Evolutionary conservation across 1,284 basidiomycete genomes (phyloP), one percentile per base, ranked within the genome.

Genomic region (Ceratobasidium sp.): DNA sequence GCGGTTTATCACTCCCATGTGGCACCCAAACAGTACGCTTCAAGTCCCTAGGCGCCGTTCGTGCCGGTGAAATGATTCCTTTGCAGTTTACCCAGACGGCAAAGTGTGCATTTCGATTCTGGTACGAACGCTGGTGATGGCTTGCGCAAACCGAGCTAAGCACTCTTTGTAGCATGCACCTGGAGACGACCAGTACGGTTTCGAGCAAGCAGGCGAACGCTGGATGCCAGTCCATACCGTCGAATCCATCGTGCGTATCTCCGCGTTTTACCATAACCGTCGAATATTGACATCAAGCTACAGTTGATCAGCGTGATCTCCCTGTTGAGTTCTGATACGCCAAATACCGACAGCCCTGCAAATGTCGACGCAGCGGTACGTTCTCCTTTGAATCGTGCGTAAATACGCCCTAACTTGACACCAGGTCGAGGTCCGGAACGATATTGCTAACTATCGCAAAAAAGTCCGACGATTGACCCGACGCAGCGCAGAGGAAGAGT

Each of bases 171-270:
- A 96, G 95, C 97, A 99, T 82, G 91, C 95, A 49, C 98, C 98
- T 1, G 97, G 96, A 65, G 95, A 97, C 77, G 98, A 99, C 85
- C 94, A 99, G 84, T 99, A 95, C 83, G 98, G 98, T 8, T 99
- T 97, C 82, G 98, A 99, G 84, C 95, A 98, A 82, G 97, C 98
- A 0, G 93, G 95, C 68, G 98, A 99, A 86, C 86, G 98, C 78
- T 99, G 98, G 98, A 87, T 97, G 84, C 98, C 98, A 0, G 96
- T 99, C 29, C 98, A 99, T 83, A 95, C 94, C 0, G 93, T 98
- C 59, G 97, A 99, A 86, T 96, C 96, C 11, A 99, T 99, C 79
- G 97, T 98, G 80, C 84, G 96, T 88, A 15, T 46, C 44, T 59
- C 56, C 56, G 40, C 52, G 0, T 13, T 44, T 49, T 34, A 51